Percentiles rank a stretch among this genome's conserved stretches.
phyloP scores from a whole-genome alignment of 2,329 filamentous ascomycete species.

The Colletotrichum neosansevieriae region DNA sequence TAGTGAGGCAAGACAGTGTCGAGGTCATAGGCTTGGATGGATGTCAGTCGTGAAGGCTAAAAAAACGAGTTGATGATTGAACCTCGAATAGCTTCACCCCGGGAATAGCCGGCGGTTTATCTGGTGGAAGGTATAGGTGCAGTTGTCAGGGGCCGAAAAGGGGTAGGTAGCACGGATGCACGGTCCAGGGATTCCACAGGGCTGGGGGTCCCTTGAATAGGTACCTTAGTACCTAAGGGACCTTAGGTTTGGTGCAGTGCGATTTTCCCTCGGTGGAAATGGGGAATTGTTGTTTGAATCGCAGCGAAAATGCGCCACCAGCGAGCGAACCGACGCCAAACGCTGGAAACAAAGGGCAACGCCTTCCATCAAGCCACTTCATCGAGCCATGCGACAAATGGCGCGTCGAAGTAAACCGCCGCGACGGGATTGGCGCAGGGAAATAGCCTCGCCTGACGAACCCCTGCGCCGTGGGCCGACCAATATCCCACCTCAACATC shows the following conservation, averaged over 20 bases:
- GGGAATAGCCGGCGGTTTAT: too few relatives aligned
- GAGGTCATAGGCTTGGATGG: too few relatives aligned
- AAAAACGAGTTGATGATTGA: too few relatives aligned
- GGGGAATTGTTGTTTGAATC: neutral
- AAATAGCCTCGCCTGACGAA: constrained; percentile 27
- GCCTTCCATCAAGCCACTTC: neutral
- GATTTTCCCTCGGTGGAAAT: neutral
- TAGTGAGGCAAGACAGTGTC: too few relatives aligned
- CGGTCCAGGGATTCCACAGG: constrained; percentile 33
- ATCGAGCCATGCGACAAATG: constrained; percentile 23
- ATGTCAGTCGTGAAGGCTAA: too few relatives aligned
- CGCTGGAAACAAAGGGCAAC: neutral
- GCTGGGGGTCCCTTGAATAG: constrained; percentile 13
- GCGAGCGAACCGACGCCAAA: neutral
- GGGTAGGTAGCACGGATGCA: constrained; percentile 29
- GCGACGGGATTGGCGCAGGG: constrained; percentile 30
- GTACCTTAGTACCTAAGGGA: too few relatives aligned
- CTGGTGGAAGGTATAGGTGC: too few relatives aligned
- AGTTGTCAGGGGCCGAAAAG: neutral
- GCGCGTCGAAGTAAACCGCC: constrained; percentile 8
- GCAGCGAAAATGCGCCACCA: too few relatives aligned
- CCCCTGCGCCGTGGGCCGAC: constrained; percentile 35
- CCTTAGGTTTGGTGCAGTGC: neutral
- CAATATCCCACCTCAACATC: constrained; percentile 15
- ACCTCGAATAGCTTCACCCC: too few relatives aligned